A percentile compares a stretch with the other conserved stretches of the same genome.
These are phyloP conservation scores for Collybia sordida DNA, from an alignment of 768 basidiomycete species.

Conservation along the genomic window DNA sequence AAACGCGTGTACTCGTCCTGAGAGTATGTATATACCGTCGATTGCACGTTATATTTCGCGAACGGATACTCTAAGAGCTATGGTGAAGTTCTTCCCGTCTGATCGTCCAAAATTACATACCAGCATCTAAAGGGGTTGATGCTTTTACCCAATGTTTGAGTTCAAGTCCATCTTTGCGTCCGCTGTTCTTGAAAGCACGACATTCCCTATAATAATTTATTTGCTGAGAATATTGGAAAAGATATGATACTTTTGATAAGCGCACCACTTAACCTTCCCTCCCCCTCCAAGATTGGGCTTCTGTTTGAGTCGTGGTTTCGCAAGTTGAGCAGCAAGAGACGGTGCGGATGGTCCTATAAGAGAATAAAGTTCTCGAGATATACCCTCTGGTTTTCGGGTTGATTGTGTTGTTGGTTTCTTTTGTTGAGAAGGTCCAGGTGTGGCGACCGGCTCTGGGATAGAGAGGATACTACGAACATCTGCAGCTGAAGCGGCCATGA, in stretches of 20 bases:
- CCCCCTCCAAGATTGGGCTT: constrained; percentile 73
- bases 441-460: constrained; percentile 44
- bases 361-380: constrained; percentile 89
- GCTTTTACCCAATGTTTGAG: constrained; percentile 85
- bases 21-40: constrained; percentile 68
- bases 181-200: constrained; percentile 69
- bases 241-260: background rate
- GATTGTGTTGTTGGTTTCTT: constrained; percentile 43
- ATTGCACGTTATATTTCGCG: constrained; percentile 76
- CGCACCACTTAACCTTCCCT: constrained; percentile 71
- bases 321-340: constrained; percentile 73
- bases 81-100: background rate
- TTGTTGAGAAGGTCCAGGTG: constrained; percentile 43
- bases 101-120: constrained; percentile 32
- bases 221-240: background rate
- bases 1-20: constrained; percentile 85
- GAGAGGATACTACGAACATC: constrained; percentile 87
- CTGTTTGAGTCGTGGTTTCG: constrained; percentile 84
- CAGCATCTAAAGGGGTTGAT: constrained; percentile 48
- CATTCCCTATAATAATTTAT: constrained; percentile 58
- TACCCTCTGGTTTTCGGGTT: constrained; percentile 80
- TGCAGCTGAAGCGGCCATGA: constrained; percentile 70
- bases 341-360: constrained; percentile 95
- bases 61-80: constrained; percentile 69
- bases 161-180: constrained; percentile 64